phyloP scores from a whole-genome alignment of 2,329 filamentous ascomycete species.

The Penicillium sp. region DNA sequence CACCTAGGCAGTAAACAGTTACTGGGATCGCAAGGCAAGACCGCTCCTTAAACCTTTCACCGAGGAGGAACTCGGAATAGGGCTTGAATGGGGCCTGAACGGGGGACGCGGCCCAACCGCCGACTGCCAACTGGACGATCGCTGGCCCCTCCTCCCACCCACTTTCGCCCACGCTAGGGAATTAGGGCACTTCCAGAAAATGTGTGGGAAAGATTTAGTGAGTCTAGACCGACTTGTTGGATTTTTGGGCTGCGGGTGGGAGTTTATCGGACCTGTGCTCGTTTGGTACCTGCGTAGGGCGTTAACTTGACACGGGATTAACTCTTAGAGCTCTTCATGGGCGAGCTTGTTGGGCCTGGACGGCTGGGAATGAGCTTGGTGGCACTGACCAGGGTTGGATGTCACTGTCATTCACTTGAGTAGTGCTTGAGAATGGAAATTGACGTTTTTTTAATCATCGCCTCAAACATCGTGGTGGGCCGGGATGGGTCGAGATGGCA shows the following conservation, averaged over 20 bases:
- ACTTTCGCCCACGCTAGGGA: neutral
- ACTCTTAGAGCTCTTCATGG: neutral
- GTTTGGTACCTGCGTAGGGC: slow-evolving; percentile 4
- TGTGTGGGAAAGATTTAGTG: neutral
- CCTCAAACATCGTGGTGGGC: slow-evolving; percentile 5
- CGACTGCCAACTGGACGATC: slow-evolving; percentile 1
- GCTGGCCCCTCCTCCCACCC: neutral
- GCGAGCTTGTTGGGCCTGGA: neutral
- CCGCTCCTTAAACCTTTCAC: slow-evolving; percentile 11
- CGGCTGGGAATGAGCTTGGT: neutral
- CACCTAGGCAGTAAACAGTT: slow-evolving; percentile 10
- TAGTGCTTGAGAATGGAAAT: neutral
- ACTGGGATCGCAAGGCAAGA: neutral
- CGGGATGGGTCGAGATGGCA: slow-evolving; percentile 5
- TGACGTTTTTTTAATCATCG: neutral
- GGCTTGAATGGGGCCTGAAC: neutral
- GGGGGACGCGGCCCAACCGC: slow-evolving; percentile 7
- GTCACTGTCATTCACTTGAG: neutral
- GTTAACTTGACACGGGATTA: neutral
- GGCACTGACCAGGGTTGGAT: neutral
- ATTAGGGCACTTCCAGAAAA: slow-evolving; percentile 23
- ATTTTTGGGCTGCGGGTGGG: neutral
- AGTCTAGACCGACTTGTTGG: slow-evolving; percentile 27
- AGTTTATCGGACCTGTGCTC: neutral
- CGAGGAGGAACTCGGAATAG: slow-evolving; percentile 4